A percentile compares a stretch with the other conserved stretches of the same genome.
These are phyloP conservation scores for Entomortierella beljakovae DNA, from an alignment of 192 early-diverging fungal species.

Conservation along the genomic window DNA sequence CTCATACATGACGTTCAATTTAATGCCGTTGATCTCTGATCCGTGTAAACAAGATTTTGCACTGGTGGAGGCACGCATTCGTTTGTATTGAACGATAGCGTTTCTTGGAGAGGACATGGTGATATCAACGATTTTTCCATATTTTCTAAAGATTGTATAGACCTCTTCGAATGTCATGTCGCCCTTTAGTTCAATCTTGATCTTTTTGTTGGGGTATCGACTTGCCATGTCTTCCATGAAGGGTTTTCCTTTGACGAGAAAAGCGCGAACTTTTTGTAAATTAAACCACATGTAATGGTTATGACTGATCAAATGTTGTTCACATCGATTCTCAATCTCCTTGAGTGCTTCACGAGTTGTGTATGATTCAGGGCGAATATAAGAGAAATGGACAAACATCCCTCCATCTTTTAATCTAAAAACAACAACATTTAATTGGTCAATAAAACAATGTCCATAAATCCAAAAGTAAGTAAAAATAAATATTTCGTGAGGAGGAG, in stretches of 20 bases:
- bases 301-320: constrained; percentile 66
- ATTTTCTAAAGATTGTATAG: constrained; percentile 79
- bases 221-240: constrained; percentile 79
- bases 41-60: constrained; percentile 94
- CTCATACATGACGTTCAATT: constrained; percentile 73
- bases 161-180: constrained; percentile 53
- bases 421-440: not conserved
- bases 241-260: constrained; percentile 76
- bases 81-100: constrained; percentile 83
- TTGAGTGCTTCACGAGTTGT: constrained; percentile 49
- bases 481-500: not conserved
- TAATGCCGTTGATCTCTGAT: constrained; percentile 73
- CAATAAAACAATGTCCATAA: not conserved
- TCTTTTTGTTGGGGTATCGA: constrained; percentile 60
- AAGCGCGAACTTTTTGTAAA: constrained; percentile 68
- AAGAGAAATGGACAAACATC: constrained; percentile 66
- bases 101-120: constrained; percentile 69
- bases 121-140: constrained; percentile 89
- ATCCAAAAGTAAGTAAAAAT: not conserved
- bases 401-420: constrained; percentile 62
- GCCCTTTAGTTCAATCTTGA: constrained; percentile 36
- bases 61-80: constrained; percentile 84
- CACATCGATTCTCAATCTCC: constrained; percentile 59
- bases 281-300: constrained; percentile 75
- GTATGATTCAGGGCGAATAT: constrained; percentile 47